Conservation (phyloP, 768 basidiomycete species). For the Sutorius australiensis region DNA sequence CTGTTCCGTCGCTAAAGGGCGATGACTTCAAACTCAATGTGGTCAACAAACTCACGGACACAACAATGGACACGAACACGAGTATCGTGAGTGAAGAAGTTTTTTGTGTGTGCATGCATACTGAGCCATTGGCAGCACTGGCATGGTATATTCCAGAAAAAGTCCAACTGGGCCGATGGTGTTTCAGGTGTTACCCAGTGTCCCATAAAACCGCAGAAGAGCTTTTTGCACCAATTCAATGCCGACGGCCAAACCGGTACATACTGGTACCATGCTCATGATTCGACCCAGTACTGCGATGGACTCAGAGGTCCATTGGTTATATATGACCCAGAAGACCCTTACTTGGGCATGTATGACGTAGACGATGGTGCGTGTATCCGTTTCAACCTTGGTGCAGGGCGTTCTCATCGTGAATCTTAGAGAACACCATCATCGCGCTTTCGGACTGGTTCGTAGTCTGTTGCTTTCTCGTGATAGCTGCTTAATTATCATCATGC, state of each 20-base stretch:
- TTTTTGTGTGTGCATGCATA: background rate
- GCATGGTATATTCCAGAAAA: constrained; percentile 48
- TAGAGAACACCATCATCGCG: constrained; percentile 42
- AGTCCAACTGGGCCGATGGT: constrained; percentile 46
- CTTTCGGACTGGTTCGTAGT: constrained; percentile 29
- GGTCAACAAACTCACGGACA: constrained; percentile 41
- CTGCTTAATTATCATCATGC: constrained; percentile 6
- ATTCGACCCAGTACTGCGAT: constrained; percentile 37
- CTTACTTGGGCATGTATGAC: constrained; percentile 36
- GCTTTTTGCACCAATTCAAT: constrained; percentile 24
- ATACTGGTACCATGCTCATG: constrained; percentile 36
- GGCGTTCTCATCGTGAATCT: background rate
- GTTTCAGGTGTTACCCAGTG: constrained; percentile 34
- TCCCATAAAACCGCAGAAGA: constrained; percentile 20
- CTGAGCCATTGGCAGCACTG: constrained; percentile 41
- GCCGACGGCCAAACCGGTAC: constrained; percentile 24
- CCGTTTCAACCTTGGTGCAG: background rate
- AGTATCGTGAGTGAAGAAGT: constrained; percentile 37
- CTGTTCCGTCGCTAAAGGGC: constrained; percentile 25
- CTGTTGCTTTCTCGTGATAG: constrained; percentile 22
- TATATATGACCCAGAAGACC: constrained; percentile 43
- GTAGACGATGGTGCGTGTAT: constrained; percentile 38
- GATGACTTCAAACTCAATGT: constrained; percentile 43
- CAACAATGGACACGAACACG: constrained; percentile 46
- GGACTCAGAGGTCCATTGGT: constrained; percentile 31